A percentile compares a stretch with the other conserved stretches of the same genome.
These are phyloP conservation scores for Dactylis glomerata DNA, from an alignment of 176 grass and related monocot genomes.

Conservation along the genomic window DNA sequence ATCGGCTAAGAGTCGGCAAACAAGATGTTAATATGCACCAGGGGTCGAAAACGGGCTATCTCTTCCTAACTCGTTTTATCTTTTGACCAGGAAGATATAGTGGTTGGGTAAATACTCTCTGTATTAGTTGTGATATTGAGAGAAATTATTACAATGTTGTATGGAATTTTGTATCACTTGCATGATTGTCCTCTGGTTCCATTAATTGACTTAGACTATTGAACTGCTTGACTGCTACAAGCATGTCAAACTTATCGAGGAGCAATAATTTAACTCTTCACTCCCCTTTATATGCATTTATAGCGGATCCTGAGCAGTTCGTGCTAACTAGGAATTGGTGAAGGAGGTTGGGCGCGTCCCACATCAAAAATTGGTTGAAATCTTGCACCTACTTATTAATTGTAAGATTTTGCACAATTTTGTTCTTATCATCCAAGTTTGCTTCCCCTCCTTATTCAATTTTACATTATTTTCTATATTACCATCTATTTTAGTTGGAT, in stretches of 20 bases:
- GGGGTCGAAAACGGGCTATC: neutral
- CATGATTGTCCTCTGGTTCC: neutral
- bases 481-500: neutral
- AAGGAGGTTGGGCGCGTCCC: neutral
- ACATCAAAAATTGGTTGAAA: neutral
- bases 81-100: constrained; percentile 35
- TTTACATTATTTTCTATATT: neutral
- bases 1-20: neutral
- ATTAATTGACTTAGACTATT: neutral
- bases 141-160: neutral
- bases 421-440: neutral
- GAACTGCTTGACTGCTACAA: neutral
- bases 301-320: neutral
- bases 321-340: neutral
- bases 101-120: neutral
- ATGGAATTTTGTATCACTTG: neutral
- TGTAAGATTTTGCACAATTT: neutral
- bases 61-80: neutral
- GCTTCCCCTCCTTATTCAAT: neutral
- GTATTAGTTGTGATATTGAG: neutral
- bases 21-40: neutral
- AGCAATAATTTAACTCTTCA: neutral
- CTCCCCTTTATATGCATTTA: neutral
- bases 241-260: neutral
- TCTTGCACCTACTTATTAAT: neutral